Evolutionary conservation across 2,329 filamentous ascomycete genomes (phyloP).

Genomic region (Diaporthe longicolla): DNA sequence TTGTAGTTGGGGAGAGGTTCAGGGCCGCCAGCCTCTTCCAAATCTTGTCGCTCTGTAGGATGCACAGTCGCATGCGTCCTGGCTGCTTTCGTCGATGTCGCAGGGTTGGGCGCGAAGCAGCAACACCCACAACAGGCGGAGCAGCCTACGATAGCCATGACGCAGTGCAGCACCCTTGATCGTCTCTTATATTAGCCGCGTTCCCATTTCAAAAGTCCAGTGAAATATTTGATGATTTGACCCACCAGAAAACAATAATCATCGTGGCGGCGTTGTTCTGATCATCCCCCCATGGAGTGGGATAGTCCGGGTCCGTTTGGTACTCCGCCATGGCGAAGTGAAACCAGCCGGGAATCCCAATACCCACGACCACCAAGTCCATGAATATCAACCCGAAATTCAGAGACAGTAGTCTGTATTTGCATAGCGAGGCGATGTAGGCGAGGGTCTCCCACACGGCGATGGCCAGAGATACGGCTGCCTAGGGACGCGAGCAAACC

Average conservation of each 20-base stretch:
- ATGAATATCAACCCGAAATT: not conserved
- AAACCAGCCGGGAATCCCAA: conserved; percentile 5
- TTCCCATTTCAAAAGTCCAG: not conserved
- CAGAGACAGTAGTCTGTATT: not conserved
- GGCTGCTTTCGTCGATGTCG: not conserved
- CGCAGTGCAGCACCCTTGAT: not conserved
- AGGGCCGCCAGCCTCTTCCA: not conserved
- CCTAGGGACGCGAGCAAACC: not conserved
- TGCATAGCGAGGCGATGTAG: not conserved
- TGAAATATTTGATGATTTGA: not conserved
- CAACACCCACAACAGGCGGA: conserved; percentile 1
- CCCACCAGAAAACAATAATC: conserved; percentile 6
- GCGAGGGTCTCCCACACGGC: not conserved
- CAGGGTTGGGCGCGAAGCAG: not conserved
- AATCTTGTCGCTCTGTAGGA: not conserved
- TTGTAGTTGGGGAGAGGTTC: not conserved
- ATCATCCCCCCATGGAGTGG: not conserved
- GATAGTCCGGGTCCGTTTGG: not conserved
- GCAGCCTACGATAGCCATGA: conserved; percentile 7
- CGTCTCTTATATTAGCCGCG: not conserved
- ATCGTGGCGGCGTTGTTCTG: not conserved
- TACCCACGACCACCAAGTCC: not conserved
- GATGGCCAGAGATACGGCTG: not conserved
- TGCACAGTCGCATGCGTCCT: not conserved
- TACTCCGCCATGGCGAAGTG: not conserved